These are phyloP conservation scores for Plasmopara muralis DNA, from an alignment of 352 stramenopile genomes.

Conservation along the genomic window DNA sequence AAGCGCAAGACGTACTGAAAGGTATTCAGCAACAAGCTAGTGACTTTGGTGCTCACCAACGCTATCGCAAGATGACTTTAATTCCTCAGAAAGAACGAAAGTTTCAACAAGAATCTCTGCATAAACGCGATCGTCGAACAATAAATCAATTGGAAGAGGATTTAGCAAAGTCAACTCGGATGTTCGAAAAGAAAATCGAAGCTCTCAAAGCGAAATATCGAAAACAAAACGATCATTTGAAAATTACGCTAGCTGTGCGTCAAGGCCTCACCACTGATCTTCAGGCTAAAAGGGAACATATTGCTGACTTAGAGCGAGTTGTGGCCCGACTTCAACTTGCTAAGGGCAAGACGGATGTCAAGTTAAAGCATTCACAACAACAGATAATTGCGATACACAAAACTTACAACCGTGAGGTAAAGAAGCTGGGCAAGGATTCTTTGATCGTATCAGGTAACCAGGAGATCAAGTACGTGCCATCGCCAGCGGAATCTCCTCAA, in stretches of 20 bases:
- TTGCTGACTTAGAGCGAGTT: constrained; percentile 31
- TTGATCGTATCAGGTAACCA: not conserved
- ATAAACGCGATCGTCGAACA: constrained; percentile 46
- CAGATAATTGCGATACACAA: constrained; percentile 56
- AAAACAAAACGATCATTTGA: constrained; percentile 54
- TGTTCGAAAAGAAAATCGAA: constrained; percentile 29
- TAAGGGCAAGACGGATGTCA: constrained; percentile 22
- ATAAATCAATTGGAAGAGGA: constrained; percentile 37
- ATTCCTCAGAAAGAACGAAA: constrained; percentile 43
- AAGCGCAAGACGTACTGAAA: constrained; percentile 24
- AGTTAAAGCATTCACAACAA: constrained; percentile 34
- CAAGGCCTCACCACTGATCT: constrained; percentile 50
- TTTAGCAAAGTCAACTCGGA: constrained; percentile 31
- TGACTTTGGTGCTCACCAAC: constrained; percentile 42
- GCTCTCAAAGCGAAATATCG: constrained; percentile 32
- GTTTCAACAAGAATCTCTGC: constrained; percentile 45
- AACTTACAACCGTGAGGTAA: constrained; percentile 35
- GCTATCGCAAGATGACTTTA: constrained; percentile 37
- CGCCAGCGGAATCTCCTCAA: not conserved
- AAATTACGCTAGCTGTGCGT: constrained; percentile 49
- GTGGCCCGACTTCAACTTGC: constrained; percentile 12
- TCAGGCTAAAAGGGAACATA: constrained; percentile 42
- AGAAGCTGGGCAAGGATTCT: constrained; percentile 17
- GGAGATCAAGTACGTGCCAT: constrained; percentile 3
- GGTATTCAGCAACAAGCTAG: constrained; percentile 33